phyloP scores from a whole-genome alignment of 2,329 filamentous ascomycete species.

The Xylariaceae sp. region DNA sequence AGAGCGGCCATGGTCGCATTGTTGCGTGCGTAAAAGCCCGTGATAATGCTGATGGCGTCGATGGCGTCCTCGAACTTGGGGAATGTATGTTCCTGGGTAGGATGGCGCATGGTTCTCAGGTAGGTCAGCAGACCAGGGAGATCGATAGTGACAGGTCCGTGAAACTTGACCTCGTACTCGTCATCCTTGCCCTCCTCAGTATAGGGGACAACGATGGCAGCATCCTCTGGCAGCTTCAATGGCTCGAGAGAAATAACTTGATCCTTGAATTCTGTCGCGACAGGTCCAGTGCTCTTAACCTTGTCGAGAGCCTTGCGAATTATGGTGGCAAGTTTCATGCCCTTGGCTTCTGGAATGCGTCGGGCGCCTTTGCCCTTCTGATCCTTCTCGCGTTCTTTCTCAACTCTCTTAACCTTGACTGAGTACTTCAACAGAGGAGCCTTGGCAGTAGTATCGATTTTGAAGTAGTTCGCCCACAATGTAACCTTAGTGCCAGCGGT shows the following conservation, averaged over 20 bases:
- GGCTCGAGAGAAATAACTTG: slow-evolving; percentile 40
- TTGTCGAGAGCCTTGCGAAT: slow-evolving; percentile 36
- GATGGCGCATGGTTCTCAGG: slow-evolving; percentile 40
- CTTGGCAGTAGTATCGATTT: slow-evolving; percentile 36
- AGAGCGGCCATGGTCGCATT: slow-evolving; percentile 37
- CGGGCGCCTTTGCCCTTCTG: slow-evolving; percentile 19
- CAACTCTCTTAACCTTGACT: slow-evolving; percentile 32
- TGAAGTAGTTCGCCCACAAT: slow-evolving; percentile 54
- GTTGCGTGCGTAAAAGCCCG: slow-evolving; percentile 42
- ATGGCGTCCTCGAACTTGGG: slow-evolving; percentile 46
- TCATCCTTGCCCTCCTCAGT: slow-evolving; percentile 34
- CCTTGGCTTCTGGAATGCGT: slow-evolving; percentile 34
- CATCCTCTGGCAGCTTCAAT: slow-evolving; percentile 35
- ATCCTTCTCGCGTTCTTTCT: slow-evolving; percentile 11
- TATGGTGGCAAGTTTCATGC: slow-evolving; percentile 41
- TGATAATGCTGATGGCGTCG: slow-evolving; percentile 49
- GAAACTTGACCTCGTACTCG: slow-evolving; percentile 39
- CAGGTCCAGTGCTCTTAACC: slow-evolving; percentile 32
- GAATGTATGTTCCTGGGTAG: slow-evolving; percentile 35
- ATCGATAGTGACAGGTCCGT: slow-evolving; percentile 36
- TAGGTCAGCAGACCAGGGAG: slow-evolving; percentile 42
- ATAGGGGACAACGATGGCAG: slow-evolving; percentile 36
- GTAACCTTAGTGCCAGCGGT: slow-evolving; percentile 37
- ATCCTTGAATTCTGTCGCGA: slow-evolving; percentile 48
- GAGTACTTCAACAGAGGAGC: slow-evolving; percentile 42